Evolutionary conservation across 768 basidiomycete species (phyloP).

Genomic region (Cystofilobasidium bisporidii): DNA sequence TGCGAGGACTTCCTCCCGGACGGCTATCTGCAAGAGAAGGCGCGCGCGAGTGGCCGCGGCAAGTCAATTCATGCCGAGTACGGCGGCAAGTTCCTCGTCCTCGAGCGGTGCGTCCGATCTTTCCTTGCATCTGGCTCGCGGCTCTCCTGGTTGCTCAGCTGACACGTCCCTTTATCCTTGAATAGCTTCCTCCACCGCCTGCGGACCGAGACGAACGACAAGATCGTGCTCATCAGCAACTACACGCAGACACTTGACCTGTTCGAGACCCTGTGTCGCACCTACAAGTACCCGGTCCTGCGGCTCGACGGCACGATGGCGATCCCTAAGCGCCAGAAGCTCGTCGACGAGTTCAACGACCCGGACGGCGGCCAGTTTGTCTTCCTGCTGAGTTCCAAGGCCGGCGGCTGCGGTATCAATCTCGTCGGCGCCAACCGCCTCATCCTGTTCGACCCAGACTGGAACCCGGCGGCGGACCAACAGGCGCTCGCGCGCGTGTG

Average conservation of each 20-base stretch:
- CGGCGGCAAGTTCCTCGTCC: slow-evolving; percentile 83
- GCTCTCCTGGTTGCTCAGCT: too few relatives aligned
- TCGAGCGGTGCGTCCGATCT: slow-evolving; percentile 72
- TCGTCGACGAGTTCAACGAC: slow-evolving; percentile 44
- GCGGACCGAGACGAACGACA: slow-evolving; percentile 71
- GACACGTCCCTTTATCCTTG: too few relatives aligned
- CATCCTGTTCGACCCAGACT: slow-evolving; percentile 46
- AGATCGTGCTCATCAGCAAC: slow-evolving; percentile 93
- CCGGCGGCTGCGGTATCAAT: slow-evolving; percentile 43
- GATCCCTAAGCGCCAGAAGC: slow-evolving; percentile 82
- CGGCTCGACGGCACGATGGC: slow-evolving; percentile 92
- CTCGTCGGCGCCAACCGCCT: slow-evolving; percentile 41
- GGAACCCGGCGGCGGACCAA: slow-evolving; percentile 55
- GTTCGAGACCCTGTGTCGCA: slow-evolving; percentile 78
- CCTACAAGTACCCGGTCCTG: slow-evolving; percentile 84
- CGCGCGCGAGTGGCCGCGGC: slow-evolving; percentile 28
- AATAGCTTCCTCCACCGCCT: slow-evolving; percentile 74
- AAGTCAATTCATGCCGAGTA: slow-evolving; percentile 60
- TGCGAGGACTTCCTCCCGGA: slow-evolving; percentile 72
- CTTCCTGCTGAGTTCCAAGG: slow-evolving; percentile 41
- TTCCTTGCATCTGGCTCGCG: too few relatives aligned
- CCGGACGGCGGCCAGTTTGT: slow-evolving; percentile 41
- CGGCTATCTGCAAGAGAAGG: slow-evolving; percentile 53
- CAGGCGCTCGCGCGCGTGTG: slow-evolving; percentile 97
- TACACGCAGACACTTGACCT: slow-evolving; percentile 91